These are phyloP conservation scores for Aristolochia fimbriata DNA, from an alignment of 164 flowering plant species.

Conservation along the genomic window DNA sequence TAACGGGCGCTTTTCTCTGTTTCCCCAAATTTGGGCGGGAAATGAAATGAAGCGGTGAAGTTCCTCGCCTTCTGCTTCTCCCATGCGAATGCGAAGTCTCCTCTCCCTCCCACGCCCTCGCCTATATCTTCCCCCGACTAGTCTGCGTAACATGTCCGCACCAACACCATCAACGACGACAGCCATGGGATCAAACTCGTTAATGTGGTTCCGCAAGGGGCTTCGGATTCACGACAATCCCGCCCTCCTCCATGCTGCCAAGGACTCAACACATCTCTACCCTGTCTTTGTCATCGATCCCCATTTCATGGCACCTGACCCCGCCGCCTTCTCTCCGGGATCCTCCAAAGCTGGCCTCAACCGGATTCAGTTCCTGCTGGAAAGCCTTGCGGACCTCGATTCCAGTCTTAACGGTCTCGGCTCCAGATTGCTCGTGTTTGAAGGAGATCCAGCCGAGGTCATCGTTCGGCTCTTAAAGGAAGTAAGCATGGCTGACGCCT, in stretches of 20 bases:
- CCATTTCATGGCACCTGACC: slow-evolving; percentile 69
- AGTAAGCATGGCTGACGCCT: slow-evolving; percentile 30
- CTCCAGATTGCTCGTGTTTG: slow-evolving; percentile 58
- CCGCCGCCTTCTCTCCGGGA: slow-evolving; percentile 56
- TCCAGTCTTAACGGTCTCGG: slow-evolving; percentile 55
- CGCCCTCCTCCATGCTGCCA: slow-evolving; percentile 57
- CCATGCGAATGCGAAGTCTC: slow-evolving; percentile 1
- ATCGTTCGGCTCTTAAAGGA: slow-evolving; percentile 49
- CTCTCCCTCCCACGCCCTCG: slow-evolving; percentile 1
- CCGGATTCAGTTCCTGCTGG: slow-evolving; percentile 78
- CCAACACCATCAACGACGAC: slow-evolving; percentile 4
- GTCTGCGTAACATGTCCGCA: neutral
- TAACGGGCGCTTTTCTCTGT: neutral
- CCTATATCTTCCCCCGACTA: neutral
- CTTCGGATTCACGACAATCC: slow-evolving; percentile 90
- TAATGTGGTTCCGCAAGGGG: slow-evolving; percentile 92
- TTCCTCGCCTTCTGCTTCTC: neutral
- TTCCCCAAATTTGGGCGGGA: neutral
- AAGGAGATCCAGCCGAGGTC: slow-evolving; percentile 68
- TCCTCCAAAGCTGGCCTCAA: slow-evolving; percentile 67
- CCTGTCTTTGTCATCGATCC: slow-evolving; percentile 90
- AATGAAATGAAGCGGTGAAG: neutral
- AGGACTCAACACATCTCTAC: slow-evolving; percentile 33
- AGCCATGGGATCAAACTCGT: slow-evolving; percentile 34
- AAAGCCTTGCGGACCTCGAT: slow-evolving; percentile 73